Evolutionary conservation across 2,329 filamentous ascomycete species (phyloP).

Genomic region (Aciculosporium take): DNA sequence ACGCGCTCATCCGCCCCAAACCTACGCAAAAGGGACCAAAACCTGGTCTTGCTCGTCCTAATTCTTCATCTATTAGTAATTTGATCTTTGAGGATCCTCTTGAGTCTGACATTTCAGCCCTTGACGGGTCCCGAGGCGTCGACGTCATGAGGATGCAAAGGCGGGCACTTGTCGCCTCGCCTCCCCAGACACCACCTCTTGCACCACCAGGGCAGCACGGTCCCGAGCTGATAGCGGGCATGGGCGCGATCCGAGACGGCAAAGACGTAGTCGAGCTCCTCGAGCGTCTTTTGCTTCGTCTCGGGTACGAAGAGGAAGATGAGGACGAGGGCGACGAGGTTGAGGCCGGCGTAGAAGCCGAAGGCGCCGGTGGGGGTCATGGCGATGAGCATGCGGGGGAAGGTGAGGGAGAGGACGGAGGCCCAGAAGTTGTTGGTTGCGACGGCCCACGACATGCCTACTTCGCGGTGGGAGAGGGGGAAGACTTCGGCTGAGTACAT

Average conservation of each 20-base stretch:
- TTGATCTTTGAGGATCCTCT: too few species aligned
- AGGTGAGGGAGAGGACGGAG: slow-evolving; percentile 14
- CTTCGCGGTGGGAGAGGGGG: slow-evolving; percentile 23
- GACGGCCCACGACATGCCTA: slow-evolving; percentile 25
- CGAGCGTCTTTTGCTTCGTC: slow-evolving; percentile 35
- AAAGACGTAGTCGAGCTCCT: slow-evolving; percentile 37
- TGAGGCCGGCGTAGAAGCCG: slow-evolving; percentile 33
- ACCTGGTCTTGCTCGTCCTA: not conserved
- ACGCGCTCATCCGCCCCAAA: too few species aligned
- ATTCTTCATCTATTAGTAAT: too few species aligned
- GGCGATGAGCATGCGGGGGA: slow-evolving; percentile 18
- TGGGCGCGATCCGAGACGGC: slow-evolving; percentile 27
- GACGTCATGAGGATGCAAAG: slow-evolving; percentile 6
- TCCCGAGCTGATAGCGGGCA: slow-evolving; percentile 23
- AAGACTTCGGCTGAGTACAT: slow-evolving; percentile 26
- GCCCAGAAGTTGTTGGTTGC: slow-evolving; percentile 20
- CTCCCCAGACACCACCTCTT: slow-evolving; percentile 13
- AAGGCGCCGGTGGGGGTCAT: slow-evolving; percentile 21
- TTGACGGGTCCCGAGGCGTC: not conserved
- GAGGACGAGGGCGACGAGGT: slow-evolving; percentile 29
- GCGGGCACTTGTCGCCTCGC: slow-evolving; percentile 5
- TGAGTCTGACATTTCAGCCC: too few species aligned
- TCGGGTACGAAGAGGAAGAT: slow-evolving; percentile 36
- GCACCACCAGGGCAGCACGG: slow-evolving; percentile 24
- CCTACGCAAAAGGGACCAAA: too few species aligned